Base-by-base conservation (phyloP, 2,329 filamentous ascomycete genomes). In the Alternaria triticina region DNA sequence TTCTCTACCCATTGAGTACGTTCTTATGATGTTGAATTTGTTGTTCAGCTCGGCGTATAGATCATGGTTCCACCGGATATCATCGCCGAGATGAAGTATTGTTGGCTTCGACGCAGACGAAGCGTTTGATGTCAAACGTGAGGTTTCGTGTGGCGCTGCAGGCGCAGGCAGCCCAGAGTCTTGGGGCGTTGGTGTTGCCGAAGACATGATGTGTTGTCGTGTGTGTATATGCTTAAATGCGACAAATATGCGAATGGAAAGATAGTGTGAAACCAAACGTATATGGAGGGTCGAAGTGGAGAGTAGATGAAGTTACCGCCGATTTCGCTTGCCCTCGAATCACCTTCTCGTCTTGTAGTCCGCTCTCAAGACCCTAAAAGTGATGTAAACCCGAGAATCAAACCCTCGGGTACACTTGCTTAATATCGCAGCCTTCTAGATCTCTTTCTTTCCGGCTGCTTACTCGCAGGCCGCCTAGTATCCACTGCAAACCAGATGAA, bases 1-100 rank as follows among this genome's bases (percentile, higher is more conserved):
- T 6, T 75, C 76, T 8, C 82, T 70, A 4, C 68, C 65, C 68
- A 79, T 79, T 1, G 79, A 80, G 61, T 82, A 74, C 23, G 76
- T 81, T 23, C 81, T 70, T 46, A 79, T 73, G 57, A 83, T 76
- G 22, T 74, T 69, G 70, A 83, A 83, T 20, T 75, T 77, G 17
- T 61, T 62, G 12, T 70, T 63, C 6, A 83, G 70, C 46, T 77
- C 71, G 7, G 69, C 62, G 67, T 83, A 83, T 1, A 83, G 70
- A 3, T 78, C 75, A 65, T 82, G 80, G 62, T 83, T 83, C 82
- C 82, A 83, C 56, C 77, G 74, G 45, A 82, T 81, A 56, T 82
- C 79, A 54, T 82, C 81, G 57, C 82, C 82, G 44, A 82, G 79
- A 59, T 83, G 82, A 3, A 83, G 75, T 17, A 83, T 72, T 6